A percentile compares a stretch with the other conserved stretches of the same genome.
Conservation (phyloP, 495 filamentous ascomycete genomes). For the Penicillium simplicissimum region DNA sequence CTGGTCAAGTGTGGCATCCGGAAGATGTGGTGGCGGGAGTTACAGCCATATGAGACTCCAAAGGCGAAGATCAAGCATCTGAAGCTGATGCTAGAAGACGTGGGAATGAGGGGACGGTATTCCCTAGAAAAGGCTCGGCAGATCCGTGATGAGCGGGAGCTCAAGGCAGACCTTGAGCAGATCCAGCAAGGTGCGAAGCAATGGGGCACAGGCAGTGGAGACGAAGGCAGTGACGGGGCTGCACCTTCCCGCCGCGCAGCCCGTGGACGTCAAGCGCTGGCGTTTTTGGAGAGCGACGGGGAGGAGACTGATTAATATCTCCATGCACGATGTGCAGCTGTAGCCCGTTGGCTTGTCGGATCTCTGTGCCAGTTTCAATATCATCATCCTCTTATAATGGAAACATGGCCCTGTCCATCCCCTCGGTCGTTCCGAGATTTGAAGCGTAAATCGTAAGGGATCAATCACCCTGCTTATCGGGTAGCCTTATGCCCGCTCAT, state of each 20-base stretch:
- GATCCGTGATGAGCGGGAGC: slow-evolving; percentile 82
- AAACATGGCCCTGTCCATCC: background rate
- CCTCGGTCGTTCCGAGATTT: background rate
- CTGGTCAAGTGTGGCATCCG: slow-evolving; percentile 90
- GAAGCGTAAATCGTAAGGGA: background rate
- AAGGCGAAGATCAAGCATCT: slow-evolving; percentile 85
- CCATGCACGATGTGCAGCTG: background rate
- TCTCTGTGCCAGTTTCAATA: background rate
- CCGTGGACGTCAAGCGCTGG: slow-evolving; percentile 51
- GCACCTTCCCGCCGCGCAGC: slow-evolving; percentile 43
- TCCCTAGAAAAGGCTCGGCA: slow-evolving; percentile 78
- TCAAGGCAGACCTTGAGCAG: slow-evolving; percentile 76
- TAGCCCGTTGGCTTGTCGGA: slow-evolving; percentile 2
- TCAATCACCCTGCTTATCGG: slow-evolving; percentile 26
- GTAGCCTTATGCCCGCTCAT: slow-evolving; percentile 52
- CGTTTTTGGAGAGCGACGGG: slow-evolving; percentile 55
- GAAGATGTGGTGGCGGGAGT: slow-evolving; percentile 86
- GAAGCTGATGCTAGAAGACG: slow-evolving; percentile 70
- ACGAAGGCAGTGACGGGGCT: slow-evolving; percentile 41
- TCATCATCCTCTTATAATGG: background rate
- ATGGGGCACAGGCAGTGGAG: slow-evolving; percentile 63
- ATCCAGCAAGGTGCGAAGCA: slow-evolving; percentile 74
- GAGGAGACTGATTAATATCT: slow-evolving; percentile 51
- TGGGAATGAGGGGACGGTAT: slow-evolving; percentile 86
- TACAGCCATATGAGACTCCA: slow-evolving; percentile 69